Evolutionary conservation across 225 moss, liverwort and hornwort species (phyloP), one percentile per base, ranked within the genome.

Genomic region (Polytrichum formosum): DNA sequence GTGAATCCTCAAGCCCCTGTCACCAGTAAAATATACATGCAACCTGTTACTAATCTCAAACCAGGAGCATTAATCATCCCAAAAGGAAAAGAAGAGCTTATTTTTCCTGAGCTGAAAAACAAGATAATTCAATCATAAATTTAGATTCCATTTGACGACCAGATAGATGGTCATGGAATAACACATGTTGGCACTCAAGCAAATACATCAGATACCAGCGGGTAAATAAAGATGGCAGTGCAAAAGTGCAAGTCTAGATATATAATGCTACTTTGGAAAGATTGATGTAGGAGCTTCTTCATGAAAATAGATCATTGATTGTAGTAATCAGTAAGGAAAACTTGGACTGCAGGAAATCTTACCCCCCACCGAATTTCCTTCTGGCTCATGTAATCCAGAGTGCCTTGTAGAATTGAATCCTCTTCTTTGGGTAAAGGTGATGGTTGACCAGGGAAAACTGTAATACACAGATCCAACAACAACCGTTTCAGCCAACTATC

Each of bases 341-440:
- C 46, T 46, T 46, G 46, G 35, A 35, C 35, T 54, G 18, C 9
- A 46, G 35, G 35, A 55, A 37, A 8, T 66, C 73, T 75, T 81
- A 89, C 85, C 81, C 97, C 97, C 97, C 97, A 98, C 61, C 90
- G 85, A 64, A 98, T 92, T 65, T 92, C 97, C 76, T 92, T 98
- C 75, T 98, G 92, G 70, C 87, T 94, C 80, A 92, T 81, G 19
- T 88, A 82, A 64, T 94, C 91, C 77, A 92, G 67, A 53, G 92
- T 87, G 28, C 85, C 96, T 67, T 96, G 92, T 60, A 83, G 77
- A 54, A 94, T 64, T 35, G 88, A 88, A 74, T 94, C 94, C 62
- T 98, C 97, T 70, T 94, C 97, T 80, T 91, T 91, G 20, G 89
- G 89, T 56, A 92, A 68, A 66, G 86, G 90, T 64, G 97, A 90